phyloP scores from a whole-genome alignment of 805 yeast genomes.

The Cyberlindnera meyerae region DNA sequence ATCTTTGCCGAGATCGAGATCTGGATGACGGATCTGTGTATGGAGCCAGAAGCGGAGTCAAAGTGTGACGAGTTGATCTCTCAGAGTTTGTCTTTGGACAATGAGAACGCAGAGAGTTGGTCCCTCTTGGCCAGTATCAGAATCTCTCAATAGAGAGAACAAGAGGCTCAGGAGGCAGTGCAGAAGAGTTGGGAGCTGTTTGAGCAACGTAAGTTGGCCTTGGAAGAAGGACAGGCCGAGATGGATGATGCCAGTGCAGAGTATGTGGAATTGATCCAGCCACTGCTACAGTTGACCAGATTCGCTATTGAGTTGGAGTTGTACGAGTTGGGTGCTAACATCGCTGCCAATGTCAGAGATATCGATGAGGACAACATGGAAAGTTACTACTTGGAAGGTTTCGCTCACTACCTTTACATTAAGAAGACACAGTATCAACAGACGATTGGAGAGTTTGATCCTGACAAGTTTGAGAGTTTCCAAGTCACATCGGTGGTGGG shows the following conservation, averaged over 20 bases:
- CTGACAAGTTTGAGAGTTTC: constrained; percentile 24
- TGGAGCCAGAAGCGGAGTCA: constrained; percentile 84
- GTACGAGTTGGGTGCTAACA: constrained; percentile 61
- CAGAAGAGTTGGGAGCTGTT: constrained; percentile 69
- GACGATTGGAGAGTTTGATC: constrained; percentile 14
- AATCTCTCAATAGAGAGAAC: constrained; percentile 73
- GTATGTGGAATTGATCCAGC: constrained; percentile 65
- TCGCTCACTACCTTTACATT: constrained; percentile 56
- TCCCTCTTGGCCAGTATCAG: constrained; percentile 79
- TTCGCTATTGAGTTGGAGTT: constrained; percentile 73
- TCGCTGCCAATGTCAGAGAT: constrained; percentile 63
- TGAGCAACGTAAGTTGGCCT: constrained; percentile 40
- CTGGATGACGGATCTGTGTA: constrained; percentile 97
- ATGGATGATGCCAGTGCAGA: constrained; percentile 40
- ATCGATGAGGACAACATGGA: constrained; percentile 84
- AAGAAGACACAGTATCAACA: constrained; percentile 28
- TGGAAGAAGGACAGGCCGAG: constrained; percentile 43
- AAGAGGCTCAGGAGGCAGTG: constrained; percentile 71
- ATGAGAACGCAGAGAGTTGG: constrained; percentile 66
- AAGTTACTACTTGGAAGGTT: constrained; percentile 76
- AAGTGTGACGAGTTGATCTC: constrained; percentile 70
- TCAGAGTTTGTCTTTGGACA: constrained; percentile 57
- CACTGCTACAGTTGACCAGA: constrained; percentile 66
- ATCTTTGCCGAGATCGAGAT: constrained; percentile 83
- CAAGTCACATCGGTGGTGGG: constrained; percentile 7